Evolutionary conservation across 148 eudicot genomes (phyloP).

Genomic region (Drosera capensis): DNA sequence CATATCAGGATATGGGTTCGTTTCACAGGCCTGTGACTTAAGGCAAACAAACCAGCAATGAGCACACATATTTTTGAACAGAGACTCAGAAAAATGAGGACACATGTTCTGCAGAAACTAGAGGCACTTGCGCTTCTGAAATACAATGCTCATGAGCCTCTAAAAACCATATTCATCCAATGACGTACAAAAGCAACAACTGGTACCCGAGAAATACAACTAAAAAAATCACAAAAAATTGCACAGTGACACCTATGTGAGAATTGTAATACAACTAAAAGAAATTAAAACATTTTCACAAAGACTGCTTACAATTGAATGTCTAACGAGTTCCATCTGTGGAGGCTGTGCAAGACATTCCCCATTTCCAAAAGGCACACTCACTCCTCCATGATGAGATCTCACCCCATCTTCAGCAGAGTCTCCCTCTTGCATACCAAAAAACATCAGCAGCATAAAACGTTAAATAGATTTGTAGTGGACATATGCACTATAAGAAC

Average conservation of each 20-base stretch:
- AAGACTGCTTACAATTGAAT: conserved; percentile 57
- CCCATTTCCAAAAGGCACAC: conserved; percentile 22
- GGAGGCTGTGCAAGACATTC: conserved; percentile 42
- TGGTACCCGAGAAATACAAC: no score
- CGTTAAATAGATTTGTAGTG: no score
- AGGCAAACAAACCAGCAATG: background rate
- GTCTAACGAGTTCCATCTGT: conserved; percentile 75
- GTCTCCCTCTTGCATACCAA: conserved; percentile 1
- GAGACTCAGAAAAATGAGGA: background rate
- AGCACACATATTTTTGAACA: background rate
- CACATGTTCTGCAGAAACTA: background rate
- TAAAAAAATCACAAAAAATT: no score
- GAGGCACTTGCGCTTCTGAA: no score
- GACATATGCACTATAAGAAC: no score
- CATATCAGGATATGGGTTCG: conserved; percentile 59
- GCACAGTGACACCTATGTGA: no score
- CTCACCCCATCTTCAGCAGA: background rate
- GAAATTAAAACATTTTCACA: background rate
- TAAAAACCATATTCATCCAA: no score
- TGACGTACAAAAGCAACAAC: no score
- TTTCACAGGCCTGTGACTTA: conserved; percentile 52
- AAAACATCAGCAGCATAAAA: conserved; percentile 1
- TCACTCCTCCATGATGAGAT: conserved; percentile 21
- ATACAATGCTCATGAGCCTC: no score
- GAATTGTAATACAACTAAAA: no score